Percentiles rank a stretch among this genome's conserved stretches.
phyloP scores from a whole-genome alignment of 345 rosid species.

The Rhodamnia argentea region DNA sequence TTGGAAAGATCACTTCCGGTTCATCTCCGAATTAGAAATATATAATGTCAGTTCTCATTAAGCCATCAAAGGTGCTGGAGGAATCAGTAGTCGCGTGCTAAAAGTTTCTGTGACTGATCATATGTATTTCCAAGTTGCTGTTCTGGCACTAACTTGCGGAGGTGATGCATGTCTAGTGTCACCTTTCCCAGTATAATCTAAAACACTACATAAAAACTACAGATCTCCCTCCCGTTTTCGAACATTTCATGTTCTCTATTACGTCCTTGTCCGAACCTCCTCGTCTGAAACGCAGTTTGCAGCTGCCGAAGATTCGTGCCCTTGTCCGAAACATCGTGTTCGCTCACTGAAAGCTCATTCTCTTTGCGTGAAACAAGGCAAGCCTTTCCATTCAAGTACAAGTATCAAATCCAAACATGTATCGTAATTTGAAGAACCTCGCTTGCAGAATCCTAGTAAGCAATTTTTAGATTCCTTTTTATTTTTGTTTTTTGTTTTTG shows the following conservation, averaged over 20 bases:
- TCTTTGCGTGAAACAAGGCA: not conserved
- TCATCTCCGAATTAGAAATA: slow-evolving; percentile 11
- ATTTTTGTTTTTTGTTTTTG: not conserved
- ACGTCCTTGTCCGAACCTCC: not conserved
- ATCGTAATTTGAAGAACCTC: not conserved
- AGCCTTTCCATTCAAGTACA: not conserved
- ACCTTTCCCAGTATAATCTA: not conserved
- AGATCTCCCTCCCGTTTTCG: not conserved
- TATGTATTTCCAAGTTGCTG: not conserved
- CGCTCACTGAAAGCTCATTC: not conserved
- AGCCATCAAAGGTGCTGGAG: not conserved
- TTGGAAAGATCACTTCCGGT: slow-evolving; percentile 18
- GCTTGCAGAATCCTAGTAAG: not conserved
- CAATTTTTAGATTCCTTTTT: not conserved
- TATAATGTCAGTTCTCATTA: not conserved
- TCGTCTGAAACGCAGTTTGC: not conserved
- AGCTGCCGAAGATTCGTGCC: not conserved
- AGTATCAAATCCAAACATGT: not conserved
- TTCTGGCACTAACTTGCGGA: not conserved
- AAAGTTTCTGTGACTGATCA: not conserved
- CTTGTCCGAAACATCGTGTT: not conserved
- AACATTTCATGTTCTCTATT: not conserved
- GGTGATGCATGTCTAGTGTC: not conserved
- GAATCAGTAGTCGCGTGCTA: not conserved
- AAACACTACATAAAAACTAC: not conserved